Base-by-base conservation (phyloP, 768 basidiomycete genomes). In the Tulasnella calospora region DNA sequence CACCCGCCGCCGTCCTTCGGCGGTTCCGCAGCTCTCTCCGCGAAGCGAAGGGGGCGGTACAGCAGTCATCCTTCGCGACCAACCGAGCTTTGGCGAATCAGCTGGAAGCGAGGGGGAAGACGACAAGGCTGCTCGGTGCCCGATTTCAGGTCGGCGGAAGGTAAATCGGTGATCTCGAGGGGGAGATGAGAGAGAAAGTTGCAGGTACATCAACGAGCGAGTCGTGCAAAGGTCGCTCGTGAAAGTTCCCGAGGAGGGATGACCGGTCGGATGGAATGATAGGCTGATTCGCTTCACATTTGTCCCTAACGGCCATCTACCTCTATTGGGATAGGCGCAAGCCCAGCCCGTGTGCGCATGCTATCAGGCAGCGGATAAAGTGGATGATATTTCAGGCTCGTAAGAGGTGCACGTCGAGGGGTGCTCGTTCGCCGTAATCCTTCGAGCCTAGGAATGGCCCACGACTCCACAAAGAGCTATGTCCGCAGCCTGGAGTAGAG, bases 1-100 rank as follows among this genome's bases (percentile, higher is more conserved):
- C 61, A 67, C 55, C 55, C 55, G 61, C 61, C 61, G 61, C 61
- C 61, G 33, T 33, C 61, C 51, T n/a, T 67, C 61, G 61, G 61
- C 61, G 27, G 27, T 67, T 67, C 61, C 23, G 61, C 10, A 4
- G 13, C 33, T 67, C 61, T n/a, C n/a, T n/a, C 27, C 61, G 8
- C 30, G 61, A 67, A 67, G 61, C 27, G 61, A 35, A 17, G 13
- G 35, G 61, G 38, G 30, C 33, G 61, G 19, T 30, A 30, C 30
- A 67, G 61, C 23, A 33, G 61, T 35, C 61, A 15, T n/a, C 55
- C 30, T 57, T 57, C 61, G 61, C 61, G 33, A 67, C 13, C 15
- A 67, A 67, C 61, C 61, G 61, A 67, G 27, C 61, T 17, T 67
- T 4, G 61, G 61, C 27, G n/a, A 44, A 57, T 27, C 55, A 9